phyloP scores from a whole-genome alignment of 2,329 filamentous ascomycete species.

The Fusarium staphyleae region DNA sequence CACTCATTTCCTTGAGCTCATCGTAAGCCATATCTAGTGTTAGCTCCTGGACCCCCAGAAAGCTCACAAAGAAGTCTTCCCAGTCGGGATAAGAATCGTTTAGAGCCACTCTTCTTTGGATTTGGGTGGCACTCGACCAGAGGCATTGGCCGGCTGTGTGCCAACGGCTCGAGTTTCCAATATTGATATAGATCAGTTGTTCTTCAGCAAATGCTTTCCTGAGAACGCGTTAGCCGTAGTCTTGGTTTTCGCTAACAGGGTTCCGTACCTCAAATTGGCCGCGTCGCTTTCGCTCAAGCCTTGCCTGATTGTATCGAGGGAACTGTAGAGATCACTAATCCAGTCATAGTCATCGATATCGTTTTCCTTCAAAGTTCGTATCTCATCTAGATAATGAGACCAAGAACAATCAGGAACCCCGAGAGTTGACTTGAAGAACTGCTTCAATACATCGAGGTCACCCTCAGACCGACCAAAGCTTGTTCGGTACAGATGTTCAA shows the following conservation, averaged over 20 bases:
- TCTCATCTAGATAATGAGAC: constrained; percentile 23
- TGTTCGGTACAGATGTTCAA: constrained; percentile 24
- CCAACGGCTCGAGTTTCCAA: constrained; percentile 36
- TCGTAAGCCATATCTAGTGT: constrained; percentile 44
- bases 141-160: constrained; percentile 42
- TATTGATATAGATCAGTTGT: constrained; percentile 18
- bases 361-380: constrained; percentile 17
- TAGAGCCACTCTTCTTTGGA: constrained; percentile 39
- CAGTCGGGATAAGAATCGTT: constrained; percentile 42
- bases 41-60: constrained; percentile 42
- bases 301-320: constrained; percentile 1
- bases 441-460: constrained; percentile 19
- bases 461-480: constrained; percentile 6
- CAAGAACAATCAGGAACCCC: constrained; percentile 22
- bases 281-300: neutral
- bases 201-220: constrained; percentile 22
- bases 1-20: constrained; percentile 38
- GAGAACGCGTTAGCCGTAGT: neutral
- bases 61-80: constrained; percentile 42
- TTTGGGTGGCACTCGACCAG: constrained; percentile 45
- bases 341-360: constrained; percentile 26
- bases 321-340: constrained; percentile 18
- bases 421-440: constrained; percentile 28
- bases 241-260: accelerated
- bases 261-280: constrained; percentile 8